Evolutionary conservation across 495 filamentous ascomycete genomes (phyloP), one percentile per base, ranked within the genome.

Genomic region (Oidiodendron maius): DNA sequence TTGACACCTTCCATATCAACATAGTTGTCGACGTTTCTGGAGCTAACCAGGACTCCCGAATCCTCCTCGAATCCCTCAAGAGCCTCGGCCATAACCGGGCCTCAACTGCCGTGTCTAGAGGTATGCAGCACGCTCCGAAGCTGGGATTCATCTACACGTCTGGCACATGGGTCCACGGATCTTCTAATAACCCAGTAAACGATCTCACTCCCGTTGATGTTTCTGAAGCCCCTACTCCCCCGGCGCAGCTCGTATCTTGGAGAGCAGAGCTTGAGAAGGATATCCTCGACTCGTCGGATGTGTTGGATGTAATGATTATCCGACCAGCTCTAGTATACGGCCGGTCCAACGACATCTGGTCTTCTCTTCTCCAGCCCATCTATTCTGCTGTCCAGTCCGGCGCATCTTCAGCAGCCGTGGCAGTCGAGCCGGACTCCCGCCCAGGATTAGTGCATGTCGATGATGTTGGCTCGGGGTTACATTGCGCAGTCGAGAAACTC

Each of bases 121-220:
- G 55, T 0, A 42, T 55, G 8, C 28, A 38, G 17, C n/a, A n/a
- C n/a, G 40, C 51, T 13, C 58, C 59, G 6, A 74, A 70, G 53
- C 49, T 74, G 16, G 70, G 67, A 5, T 74, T 63, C 25, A 61
- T 74, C 12, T 74, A 72, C 34, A 58, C 53, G 24, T 65, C 60
- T n/a, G 67, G 70, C 4, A 62, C 53, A 0, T 71, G 69, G 69
- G 59, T 71, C 1, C 62, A 71, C 44, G 69, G 70, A 9, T 64
- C 58, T 0, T 56, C 54, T 1, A 17, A 44, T 18, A 37, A 40
- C 4, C 58, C 58, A 0, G 59, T 69, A 15, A 62, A 54, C 25
- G 66, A 71, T 24, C 44, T 69, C 1, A 40, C 51, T 22, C 57
- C 60, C 8, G 59, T 66, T 11, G 65, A 51, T 8, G 40, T 47